These are phyloP conservation scores for Mortierella claussenii DNA, from an alignment of 192 early-diverging fungal genomes.

Conservation along the genomic window DNA sequence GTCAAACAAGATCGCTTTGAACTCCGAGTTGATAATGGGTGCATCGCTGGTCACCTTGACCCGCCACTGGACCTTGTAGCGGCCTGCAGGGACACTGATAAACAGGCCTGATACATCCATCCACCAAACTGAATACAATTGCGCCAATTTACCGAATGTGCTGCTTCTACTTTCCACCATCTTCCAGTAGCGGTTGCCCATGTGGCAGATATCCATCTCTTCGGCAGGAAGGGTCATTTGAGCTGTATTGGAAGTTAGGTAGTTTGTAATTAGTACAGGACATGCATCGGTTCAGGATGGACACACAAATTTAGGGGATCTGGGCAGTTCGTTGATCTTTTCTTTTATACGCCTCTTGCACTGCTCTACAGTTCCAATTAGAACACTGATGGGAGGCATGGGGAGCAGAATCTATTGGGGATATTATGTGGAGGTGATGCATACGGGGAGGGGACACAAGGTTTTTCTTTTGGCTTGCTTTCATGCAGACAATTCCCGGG, in stretches of 20 bases:
- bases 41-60: constrained; percentile 36
- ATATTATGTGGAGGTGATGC: too few species aligned
- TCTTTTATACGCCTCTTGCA: too few species aligned
- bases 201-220: constrained; percentile 29
- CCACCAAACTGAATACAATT: constrained; percentile 49
- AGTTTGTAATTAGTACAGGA: constrained; percentile 1
- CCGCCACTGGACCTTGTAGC: constrained; percentile 50
- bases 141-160: constrained; percentile 28
- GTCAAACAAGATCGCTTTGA: constrained; percentile 30
- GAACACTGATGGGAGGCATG: too few species aligned
- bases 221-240: constrained; percentile 24
- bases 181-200: constrained; percentile 43
- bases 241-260: not conserved
- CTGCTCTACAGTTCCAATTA: too few species aligned
- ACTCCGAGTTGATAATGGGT: constrained; percentile 44
- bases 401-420: too few species aligned
- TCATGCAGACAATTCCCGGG: too few species aligned
- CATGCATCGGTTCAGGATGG: not conserved
- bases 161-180: constrained; percentile 25
- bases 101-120: constrained; percentile 28
- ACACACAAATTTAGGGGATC: not conserved
- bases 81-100: constrained; percentile 27
- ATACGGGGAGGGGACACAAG: too few species aligned
- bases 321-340: too few species aligned
- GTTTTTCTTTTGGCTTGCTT: too few species aligned